Base-by-base conservation (phyloP, 306 rosid genomes). In the Amphicarpaea edgeworthii region DNA sequence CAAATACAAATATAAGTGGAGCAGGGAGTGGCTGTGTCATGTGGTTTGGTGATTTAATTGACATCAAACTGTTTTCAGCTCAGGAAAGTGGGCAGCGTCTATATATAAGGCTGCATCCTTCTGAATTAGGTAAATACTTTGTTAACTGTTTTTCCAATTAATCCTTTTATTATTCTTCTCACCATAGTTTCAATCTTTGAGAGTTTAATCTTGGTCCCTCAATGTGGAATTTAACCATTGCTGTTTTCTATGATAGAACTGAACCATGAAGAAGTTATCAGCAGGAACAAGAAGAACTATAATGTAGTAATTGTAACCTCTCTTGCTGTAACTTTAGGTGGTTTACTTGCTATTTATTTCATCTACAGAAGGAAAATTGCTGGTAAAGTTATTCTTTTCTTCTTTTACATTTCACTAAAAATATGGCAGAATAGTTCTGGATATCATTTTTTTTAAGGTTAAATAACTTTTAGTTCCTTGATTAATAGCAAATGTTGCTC, bases 11-110 rank as follows among this genome's bases (percentile, higher is more conserved):
- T 7, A 61, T 61, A 28, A 75, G 47, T n/a, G 79, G 50, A 3
- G 11, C 5, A 46, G 79, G 70, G 0, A 60, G 70, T 60, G 78
- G 70, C 10, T 73, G 60, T 17, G 78, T 17, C 46, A 3, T 59
- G 46, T 75, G 79, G 79, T 61, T 75, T 32, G 50, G 79, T 1
- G 21, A 46, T 45, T 45, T 75, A 12, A 12, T 75, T 19, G 72
- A 62, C n/a, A 75, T 75, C 5, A 75, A 1, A 21, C 3, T 11
- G 11, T 1, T 16, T 49, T 11, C 10, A 49, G 4, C 12, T 47
- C 8, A 6, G n/a, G 17, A 0, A n/a, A 46, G 43, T 8, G 65
- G 54, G 32, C 53, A 63, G 0, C 26, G 21, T 63, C 54, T 75
- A 0, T 49, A 75, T 34, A 16, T 64, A 8, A 38, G 79, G 4